phyloP scores from a whole-genome alignment of 129 eudicot species.

The Lactuca sativa region DNA sequence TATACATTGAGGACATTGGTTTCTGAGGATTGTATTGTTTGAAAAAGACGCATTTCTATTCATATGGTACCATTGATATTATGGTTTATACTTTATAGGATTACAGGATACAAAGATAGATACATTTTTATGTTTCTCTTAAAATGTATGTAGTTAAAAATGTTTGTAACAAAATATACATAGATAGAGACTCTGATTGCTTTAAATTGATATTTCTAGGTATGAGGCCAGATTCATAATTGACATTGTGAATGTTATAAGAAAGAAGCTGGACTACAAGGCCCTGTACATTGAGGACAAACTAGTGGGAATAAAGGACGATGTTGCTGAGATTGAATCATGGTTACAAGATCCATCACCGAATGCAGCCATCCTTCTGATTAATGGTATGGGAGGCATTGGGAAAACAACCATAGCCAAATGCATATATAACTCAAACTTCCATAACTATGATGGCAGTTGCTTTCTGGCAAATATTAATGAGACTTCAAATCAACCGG shows the following conservation, averaged over 20 bases:
- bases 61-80: too few species aligned
- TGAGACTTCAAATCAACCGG: slow-evolving; percentile 7
- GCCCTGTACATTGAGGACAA: background rate
- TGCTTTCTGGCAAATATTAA: slow-evolving; percentile 30
- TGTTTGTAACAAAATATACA: too few species aligned
- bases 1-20: too few species aligned
- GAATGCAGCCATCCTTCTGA: background rate
- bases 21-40: too few species aligned
- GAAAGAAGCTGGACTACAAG: slow-evolving; percentile 10
- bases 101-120: too few species aligned
- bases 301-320: background rate
- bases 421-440: slow-evolving; percentile 24
- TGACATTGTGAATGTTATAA: slow-evolving; percentile 1
- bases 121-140: too few species aligned
- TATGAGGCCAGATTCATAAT: background rate
- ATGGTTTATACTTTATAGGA: too few species aligned
- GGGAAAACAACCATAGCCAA: slow-evolving; percentile 39
- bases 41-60: too few species aligned
- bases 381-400: slow-evolving; percentile 35
- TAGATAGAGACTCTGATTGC: too few species aligned
- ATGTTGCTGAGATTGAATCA: slow-evolving; percentile 4
- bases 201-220: background rate
- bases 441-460: slow-evolving; percentile 5
- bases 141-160: too few species aligned
- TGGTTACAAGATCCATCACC: slow-evolving; percentile 19